Evolutionary conservation across 345 rosid genomes (phyloP).

Genomic region (Corymbia maculata): DNA sequence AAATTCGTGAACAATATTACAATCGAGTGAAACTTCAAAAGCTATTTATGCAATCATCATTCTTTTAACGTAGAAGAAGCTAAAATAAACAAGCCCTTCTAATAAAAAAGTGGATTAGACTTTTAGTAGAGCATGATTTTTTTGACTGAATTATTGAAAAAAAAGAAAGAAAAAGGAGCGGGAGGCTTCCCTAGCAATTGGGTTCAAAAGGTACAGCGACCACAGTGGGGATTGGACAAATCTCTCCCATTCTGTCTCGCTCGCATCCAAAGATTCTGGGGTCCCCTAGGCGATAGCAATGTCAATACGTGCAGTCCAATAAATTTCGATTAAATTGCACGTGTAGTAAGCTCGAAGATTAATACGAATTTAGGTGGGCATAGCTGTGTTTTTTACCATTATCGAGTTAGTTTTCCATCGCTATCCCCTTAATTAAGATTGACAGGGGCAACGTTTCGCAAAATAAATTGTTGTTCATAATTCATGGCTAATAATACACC

Average conservation of each 20-base stretch:
- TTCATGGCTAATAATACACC: background rate
- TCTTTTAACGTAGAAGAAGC: background rate
- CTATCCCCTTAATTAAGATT: background rate
- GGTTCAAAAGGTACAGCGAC: background rate
- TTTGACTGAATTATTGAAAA: background rate
- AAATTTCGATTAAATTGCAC: background rate
- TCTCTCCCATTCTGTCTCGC: background rate
- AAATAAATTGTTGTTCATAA: background rate
- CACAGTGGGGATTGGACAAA: background rate
- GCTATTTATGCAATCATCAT: accelerated
- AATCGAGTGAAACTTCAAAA: accelerated
- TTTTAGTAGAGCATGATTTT: background rate
- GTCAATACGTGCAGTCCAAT: background rate
- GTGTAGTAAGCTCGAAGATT: background rate
- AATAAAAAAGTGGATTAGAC: background rate
- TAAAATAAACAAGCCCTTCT: background rate
- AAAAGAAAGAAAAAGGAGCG: background rate
- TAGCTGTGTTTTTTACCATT: background rate
- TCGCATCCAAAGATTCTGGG: background rate
- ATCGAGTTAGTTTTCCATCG: background rate
- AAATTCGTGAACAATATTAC: accelerated
- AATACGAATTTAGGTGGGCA: background rate
- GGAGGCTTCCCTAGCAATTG: background rate
- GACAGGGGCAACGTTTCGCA: background rate
- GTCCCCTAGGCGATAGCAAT: background rate